Evolutionary conservation across 441 rosid genomes (phyloP).

Genomic region (Brassica hybrid): DNA sequence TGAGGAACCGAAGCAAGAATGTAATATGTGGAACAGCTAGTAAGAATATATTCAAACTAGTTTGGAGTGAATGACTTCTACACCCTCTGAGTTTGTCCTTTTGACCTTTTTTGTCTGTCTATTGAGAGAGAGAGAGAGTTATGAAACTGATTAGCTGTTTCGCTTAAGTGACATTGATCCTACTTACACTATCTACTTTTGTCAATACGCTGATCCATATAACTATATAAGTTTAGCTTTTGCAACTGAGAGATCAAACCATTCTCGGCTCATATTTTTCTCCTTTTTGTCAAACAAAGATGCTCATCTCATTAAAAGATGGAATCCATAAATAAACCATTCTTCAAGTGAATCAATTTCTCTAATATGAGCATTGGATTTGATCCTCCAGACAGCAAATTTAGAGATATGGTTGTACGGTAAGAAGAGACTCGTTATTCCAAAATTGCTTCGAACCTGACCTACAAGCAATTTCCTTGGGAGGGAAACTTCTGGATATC

Average conservation of each 20-base stretch:
- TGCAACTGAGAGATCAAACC: background rate
- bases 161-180: background rate
- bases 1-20: slow-evolving; percentile 67
- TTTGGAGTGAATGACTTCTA: slow-evolving; percentile 61
- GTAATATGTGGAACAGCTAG: slow-evolving; percentile 63
- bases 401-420: background rate
- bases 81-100: background rate
- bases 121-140: background rate
- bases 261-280: background rate
- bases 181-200: background rate
- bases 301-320: background rate
- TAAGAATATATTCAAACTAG: slow-evolving; percentile 67
- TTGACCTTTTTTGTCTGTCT: background rate
- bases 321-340: background rate
- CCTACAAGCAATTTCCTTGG: too few species aligned
- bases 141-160: background rate
- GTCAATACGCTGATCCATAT: background rate
- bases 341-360: background rate
- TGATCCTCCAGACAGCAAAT: background rate
- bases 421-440: background rate
- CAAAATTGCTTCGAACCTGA: too few species aligned
- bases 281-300: background rate
- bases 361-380: background rate
- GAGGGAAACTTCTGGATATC: too few species aligned
- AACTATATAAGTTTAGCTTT: background rate